A percentile compares a stretch with the other conserved stretches of the same genome.
phyloP scores from a whole-genome alignment of 108 stramenopile genomes.

The Nitzschia putrida region DNA sequence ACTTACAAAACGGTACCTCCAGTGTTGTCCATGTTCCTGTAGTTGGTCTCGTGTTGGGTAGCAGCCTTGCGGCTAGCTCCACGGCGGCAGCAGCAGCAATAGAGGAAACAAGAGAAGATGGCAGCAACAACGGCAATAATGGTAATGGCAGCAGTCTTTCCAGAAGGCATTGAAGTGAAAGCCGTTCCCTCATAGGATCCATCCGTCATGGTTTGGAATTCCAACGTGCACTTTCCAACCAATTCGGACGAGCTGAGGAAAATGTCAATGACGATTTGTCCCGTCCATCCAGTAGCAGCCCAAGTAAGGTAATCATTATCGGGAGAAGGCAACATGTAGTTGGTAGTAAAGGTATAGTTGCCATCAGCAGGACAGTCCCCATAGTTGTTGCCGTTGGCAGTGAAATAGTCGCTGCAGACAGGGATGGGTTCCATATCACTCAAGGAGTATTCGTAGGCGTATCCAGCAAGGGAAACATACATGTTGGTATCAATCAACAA shows the following conservation, averaged over 20 bases:
- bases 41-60: no score
- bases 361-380: constrained; percentile 18
- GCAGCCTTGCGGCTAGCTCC: neutral
- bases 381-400: neutral
- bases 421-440: neutral
- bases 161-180: constrained; percentile 8
- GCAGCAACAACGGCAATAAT: neutral
- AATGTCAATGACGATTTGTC: constrained; percentile 16
- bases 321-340: constrained; percentile 6
- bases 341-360: constrained; percentile 5
- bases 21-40: no score
- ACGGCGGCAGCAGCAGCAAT: constrained; percentile 9
- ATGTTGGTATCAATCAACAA: constrained; percentile 8
- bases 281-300: constrained; percentile 17
- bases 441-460: constrained; percentile 7
- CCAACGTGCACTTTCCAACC: constrained; percentile 11
- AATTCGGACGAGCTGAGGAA: constrained; percentile 1
- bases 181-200: constrained; percentile 10
- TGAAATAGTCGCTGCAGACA: constrained; percentile 7
- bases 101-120: neutral
- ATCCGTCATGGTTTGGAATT: neutral
- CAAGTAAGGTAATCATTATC: constrained; percentile 8
- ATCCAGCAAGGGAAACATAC: constrained; percentile 11
- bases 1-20: no score
- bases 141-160: neutral